phyloP scores from a whole-genome alignment of 371 early-diverging fungal species.

The Mycotypha africana region DNA sequence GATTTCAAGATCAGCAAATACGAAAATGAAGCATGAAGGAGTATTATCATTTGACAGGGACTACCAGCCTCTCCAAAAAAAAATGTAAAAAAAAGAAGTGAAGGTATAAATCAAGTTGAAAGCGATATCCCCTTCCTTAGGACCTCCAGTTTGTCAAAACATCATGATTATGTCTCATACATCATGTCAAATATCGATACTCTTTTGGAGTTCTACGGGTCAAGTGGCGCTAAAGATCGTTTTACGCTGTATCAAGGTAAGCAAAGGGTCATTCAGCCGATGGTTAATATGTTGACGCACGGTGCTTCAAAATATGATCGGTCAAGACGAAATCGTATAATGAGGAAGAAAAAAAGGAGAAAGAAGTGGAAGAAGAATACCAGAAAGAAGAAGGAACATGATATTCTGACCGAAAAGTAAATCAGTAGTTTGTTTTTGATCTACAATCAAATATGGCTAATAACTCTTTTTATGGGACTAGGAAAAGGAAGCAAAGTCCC shows the following conservation, averaged over 20 bases:
- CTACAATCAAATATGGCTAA: too few relatives aligned
- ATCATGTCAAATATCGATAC: background rate
- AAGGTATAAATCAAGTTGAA: background rate
- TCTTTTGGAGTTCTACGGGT: background rate
- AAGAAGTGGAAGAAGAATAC: background rate
- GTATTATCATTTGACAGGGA: background rate
- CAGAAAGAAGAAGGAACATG: too few relatives aligned
- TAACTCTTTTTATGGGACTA: too few relatives aligned
- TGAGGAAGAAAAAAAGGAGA: background rate
- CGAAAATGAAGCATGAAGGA: too few relatives aligned
- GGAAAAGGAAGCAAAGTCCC: background rate
- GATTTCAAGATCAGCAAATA: too few relatives aligned
- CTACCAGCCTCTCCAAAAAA: too few relatives aligned
- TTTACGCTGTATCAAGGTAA: background rate
- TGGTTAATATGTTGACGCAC: constrained; percentile 6
- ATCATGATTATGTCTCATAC: background rate
- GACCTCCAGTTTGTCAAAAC: background rate
- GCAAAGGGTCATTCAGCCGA: constrained; percentile 2
- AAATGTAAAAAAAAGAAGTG: background rate
- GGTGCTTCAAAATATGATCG: constrained; percentile 6
- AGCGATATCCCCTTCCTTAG: background rate
- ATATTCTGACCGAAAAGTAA: background rate
- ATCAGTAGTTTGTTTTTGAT: too few relatives aligned
- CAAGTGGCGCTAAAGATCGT: background rate
- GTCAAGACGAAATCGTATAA: too few relatives aligned